Evolutionary conservation across 2,329 filamentous ascomycete genomes (phyloP).

Genomic region (Colletotrichum euphorbiae): DNA sequence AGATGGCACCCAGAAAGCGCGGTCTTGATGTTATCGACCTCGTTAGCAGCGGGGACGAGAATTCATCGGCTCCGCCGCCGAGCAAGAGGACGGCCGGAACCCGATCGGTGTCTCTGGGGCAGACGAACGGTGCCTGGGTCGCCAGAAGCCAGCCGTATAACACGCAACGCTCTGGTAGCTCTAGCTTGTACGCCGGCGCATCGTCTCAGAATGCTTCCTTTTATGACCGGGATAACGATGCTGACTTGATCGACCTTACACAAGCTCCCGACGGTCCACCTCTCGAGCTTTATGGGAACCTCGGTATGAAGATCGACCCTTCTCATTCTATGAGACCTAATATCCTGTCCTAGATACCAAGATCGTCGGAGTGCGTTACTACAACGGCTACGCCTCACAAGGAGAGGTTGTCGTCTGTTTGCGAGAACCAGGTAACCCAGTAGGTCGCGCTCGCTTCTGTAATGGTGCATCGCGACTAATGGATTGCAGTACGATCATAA

Average conservation of each 20-base stretch:
- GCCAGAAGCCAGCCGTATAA: constrained; percentile 30
- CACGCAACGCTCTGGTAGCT: constrained; percentile 3
- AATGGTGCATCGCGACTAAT: constrained; percentile 2
- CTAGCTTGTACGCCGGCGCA: constrained; percentile 8
- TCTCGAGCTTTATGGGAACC: constrained; percentile 60
- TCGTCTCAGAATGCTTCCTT: constrained; percentile 39
- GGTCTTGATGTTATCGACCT: constrained; percentile 54
- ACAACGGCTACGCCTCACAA: constrained; percentile 69
- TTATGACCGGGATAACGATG: constrained; percentile 46
- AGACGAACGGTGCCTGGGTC: constrained; percentile 38
- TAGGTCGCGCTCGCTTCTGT: constrained; percentile 41
- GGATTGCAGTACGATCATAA: constrained; percentile 72
- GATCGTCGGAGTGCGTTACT: constrained; percentile 68
- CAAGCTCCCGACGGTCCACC: constrained; percentile 56
- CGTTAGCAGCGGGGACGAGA: constrained; percentile 50
- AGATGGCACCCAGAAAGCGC: constrained; percentile 50
- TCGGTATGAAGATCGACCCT: constrained; percentile 48
- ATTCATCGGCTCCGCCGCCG: background rate
- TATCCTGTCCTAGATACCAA: constrained; percentile 53
- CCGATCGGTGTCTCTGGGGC: constrained; percentile 1
- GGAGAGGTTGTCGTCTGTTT: constrained; percentile 73
- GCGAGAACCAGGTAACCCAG: constrained; percentile 74
- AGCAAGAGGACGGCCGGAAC: constrained; percentile 25
- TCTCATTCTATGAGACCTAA: constrained; percentile 7
- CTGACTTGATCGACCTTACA: constrained; percentile 56